phyloP scores from a whole-genome alignment of 2,329 filamentous ascomycete genomes.

The Colletotrichum agaves region DNA sequence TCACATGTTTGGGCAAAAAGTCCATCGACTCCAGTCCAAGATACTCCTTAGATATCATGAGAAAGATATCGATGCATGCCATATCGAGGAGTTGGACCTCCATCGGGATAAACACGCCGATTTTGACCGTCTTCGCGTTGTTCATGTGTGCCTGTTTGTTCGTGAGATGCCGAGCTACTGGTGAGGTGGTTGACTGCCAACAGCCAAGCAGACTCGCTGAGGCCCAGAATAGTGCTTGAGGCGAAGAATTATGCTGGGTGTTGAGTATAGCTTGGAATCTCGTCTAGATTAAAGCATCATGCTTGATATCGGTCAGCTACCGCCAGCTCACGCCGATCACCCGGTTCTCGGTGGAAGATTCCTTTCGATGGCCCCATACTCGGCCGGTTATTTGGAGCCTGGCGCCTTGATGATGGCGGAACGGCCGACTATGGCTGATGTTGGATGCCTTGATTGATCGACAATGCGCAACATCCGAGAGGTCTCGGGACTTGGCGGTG shows the following conservation, averaged over 20 bases:
- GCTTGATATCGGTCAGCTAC: not conserved
- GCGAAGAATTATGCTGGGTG: too few relatives aligned
- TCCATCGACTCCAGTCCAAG: constrained; percentile 43
- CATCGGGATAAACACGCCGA: constrained; percentile 63
- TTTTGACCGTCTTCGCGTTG: constrained; percentile 47
- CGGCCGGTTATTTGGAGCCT: not conserved
- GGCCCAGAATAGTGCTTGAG: too few relatives aligned
- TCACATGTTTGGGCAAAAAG: constrained; percentile 49
- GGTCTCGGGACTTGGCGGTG: constrained; percentile 40
- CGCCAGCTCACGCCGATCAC: not conserved
- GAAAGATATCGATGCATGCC: constrained; percentile 62
- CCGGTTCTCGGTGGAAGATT: not conserved
- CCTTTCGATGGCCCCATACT: not conserved
- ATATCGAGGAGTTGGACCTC: constrained; percentile 61
- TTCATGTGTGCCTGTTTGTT: constrained; percentile 22
- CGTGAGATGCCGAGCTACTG: too few relatives aligned
- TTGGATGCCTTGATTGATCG: constrained; percentile 43
- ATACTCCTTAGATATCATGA: constrained; percentile 58
- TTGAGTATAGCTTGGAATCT: too few relatives aligned
- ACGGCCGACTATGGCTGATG: constrained; percentile 13
- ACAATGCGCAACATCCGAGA: constrained; percentile 41
- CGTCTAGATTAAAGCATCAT: not conserved
- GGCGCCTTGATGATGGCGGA: not conserved
- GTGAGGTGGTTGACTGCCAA: too few relatives aligned
- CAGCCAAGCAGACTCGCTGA: too few relatives aligned